These are phyloP conservation scores for Panaeolus papilionaceus DNA, from an alignment of 768 basidiomycete genomes.

Conservation along the genomic window DNA sequence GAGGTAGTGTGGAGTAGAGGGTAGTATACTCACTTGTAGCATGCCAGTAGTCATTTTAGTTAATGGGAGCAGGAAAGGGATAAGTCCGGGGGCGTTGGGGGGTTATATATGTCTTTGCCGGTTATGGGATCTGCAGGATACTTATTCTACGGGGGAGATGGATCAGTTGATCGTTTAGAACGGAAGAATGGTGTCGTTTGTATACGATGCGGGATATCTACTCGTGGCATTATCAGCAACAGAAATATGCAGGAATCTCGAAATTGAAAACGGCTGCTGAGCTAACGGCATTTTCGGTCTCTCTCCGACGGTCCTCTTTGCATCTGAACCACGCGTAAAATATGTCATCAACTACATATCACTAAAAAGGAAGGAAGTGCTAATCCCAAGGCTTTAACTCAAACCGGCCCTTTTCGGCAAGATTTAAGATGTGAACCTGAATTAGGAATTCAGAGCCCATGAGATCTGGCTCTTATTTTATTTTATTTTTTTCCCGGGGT, in stretches of 20 bases:
- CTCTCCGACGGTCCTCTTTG: conserved; percentile 36
- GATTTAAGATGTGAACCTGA: conserved; percentile 46
- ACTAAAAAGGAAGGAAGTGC: conserved; percentile 44
- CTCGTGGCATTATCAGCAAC: conserved; percentile 34
- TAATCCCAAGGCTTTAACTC: conserved; percentile 23
- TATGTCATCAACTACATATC: conserved; percentile 40
- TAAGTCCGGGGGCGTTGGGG: conserved; percentile 26
- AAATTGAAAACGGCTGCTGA: conserved; percentile 31
- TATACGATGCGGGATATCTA: conserved; percentile 29
- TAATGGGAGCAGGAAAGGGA: conserved; percentile 29
- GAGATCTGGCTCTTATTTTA: conserved; percentile 41
- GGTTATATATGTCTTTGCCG: conserved; percentile 33
- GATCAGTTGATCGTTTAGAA: conserved; percentile 39
- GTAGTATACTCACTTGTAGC: conserved; percentile 46
- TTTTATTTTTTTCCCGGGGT: conserved; percentile 36
- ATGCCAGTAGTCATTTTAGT: conserved; percentile 49
- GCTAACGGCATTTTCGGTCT: conserved; percentile 41
- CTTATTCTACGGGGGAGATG: conserved; percentile 32
- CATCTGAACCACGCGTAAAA: conserved; percentile 47
- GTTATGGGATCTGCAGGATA: conserved; percentile 31
- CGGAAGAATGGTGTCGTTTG: conserved; percentile 30
- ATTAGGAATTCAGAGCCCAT: conserved; percentile 39
- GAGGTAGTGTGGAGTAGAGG: conserved; percentile 16
- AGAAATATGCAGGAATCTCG: conserved; percentile 26
- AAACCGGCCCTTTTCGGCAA: conserved; percentile 49